A percentile compares a stretch with the other conserved stretches of the same genome.
Conservation (phyloP, 495 filamentous ascomycete species). For the Aspergillus ellipticus region DNA sequence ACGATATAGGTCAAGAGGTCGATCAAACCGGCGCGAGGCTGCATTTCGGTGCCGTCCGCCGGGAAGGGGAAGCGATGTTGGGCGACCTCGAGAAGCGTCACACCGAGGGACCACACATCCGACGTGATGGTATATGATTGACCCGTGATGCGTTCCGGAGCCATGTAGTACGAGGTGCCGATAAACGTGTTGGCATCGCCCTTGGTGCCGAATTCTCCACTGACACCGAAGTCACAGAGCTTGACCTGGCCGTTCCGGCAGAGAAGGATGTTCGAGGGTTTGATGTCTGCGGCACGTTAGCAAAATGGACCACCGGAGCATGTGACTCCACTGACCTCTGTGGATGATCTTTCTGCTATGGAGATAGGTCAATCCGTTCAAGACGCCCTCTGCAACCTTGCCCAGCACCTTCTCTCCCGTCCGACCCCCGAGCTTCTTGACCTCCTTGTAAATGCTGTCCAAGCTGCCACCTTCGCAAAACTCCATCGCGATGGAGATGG, state of each 20-base stretch:
- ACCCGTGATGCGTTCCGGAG: constrained; percentile 93
- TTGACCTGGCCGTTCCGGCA: constrained; percentile 92
- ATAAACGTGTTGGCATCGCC: constrained; percentile 99
- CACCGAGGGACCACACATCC: constrained; percentile 95
- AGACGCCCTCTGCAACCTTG: constrained; percentile 92
- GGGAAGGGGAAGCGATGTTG: constrained; percentile 98
- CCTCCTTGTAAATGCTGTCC: constrained; percentile 93
- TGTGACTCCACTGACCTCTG: constrained; percentile 51
- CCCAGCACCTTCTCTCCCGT: constrained; percentile 98
- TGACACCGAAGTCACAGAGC: constrained; percentile 97
- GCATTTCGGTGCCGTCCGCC: constrained; percentile 90
- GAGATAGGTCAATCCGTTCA: constrained; percentile 94
- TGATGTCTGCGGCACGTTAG: constrained; percentile 65
- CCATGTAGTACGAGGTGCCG: constrained; percentile 99
- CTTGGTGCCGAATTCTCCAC: constrained; percentile 96
- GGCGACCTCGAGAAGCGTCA: constrained; percentile 93
- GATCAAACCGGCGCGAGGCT: constrained; percentile 81
- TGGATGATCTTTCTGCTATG: constrained; percentile 96
- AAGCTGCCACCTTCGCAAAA: constrained; percentile 96
- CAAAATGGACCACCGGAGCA: background rate
- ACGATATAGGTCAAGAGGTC: constrained; percentile 97
- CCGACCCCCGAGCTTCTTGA: constrained; percentile 88
- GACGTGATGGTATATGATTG: constrained; percentile 98
- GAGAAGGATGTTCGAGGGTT: constrained; percentile 94
- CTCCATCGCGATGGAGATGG: constrained; percentile 98